Evolutionary conservation across 768 basidiomycete genomes (phyloP), one percentile per base, ranked within the genome.

Genomic region (Naematelia aurantialba): DNA sequence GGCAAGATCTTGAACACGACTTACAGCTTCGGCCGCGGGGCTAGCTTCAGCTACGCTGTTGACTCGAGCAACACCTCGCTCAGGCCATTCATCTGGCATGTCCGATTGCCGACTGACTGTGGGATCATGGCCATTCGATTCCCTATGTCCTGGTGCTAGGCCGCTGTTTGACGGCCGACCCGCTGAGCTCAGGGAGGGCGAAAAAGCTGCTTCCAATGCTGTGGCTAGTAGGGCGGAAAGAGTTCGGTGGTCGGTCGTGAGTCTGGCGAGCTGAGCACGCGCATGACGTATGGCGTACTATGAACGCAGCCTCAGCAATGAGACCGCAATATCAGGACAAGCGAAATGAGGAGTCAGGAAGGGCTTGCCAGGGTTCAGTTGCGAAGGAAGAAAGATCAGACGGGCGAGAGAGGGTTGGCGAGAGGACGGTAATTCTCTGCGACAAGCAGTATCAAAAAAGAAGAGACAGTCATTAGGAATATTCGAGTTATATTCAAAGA

Each of bases 21-120:
- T 63, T 67, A 96, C 93, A 49, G 93, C 89, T 65, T 85, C 80
- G 8, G 85, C 83, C 31, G 93, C 91, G 4, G 93, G 93, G 75
- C 90, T 89, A 1, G 79, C 81, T 1, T 87, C 85, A 0, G 89
- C 85, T 26, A 96, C 87, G 2, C 82, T 84, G 61, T 93, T 85
- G 5, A 96, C 88, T 71, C 80, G 86, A 0, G 91, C 91, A 72
- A 94, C 90, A 42, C 75, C 21, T 56, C 64, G 30, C 48, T 60
- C 31, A 17, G 60, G 54, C 54, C 56, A 66, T 39, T 17, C 45
- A 11, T 53, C 52, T 44, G 44, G 26, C 30, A 45, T 42, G 25
- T 14, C 47, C 14, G 67, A 39, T 29, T n/a, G 4, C 65, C n/a
- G 46, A 47, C 25, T 21, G 21, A 47, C n/a, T 8, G 60, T 13